Evolutionary conservation across 1,284 basidiomycete genomes (phyloP).

Genomic region (Peniophora sp.): DNA sequence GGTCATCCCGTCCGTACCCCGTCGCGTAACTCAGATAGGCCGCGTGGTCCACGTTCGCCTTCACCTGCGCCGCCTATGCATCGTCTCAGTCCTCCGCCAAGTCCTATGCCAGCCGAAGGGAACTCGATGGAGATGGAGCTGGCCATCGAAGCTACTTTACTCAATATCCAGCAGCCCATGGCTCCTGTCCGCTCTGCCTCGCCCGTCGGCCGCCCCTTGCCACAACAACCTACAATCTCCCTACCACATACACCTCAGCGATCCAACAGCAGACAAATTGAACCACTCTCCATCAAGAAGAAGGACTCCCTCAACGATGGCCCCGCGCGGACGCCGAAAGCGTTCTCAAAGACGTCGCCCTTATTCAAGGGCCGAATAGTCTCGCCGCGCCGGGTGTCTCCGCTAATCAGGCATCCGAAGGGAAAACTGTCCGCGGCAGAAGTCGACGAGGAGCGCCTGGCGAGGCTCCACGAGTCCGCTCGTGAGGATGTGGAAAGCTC

Average conservation of each 20-base stretch:
- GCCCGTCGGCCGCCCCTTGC: no score
- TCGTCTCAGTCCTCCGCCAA: not conserved
- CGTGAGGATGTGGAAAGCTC: conserved; percentile 35
- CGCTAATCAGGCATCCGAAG: conserved; percentile 29
- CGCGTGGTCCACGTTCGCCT: conserved; percentile 62
- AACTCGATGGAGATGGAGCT: conserved; percentile 6
- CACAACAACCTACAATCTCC: no score
- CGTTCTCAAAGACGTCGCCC: conserved; percentile 16
- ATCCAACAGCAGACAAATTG: conserved; percentile 24
- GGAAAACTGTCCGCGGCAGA: conserved; percentile 10
- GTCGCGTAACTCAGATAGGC: conserved; percentile 43
- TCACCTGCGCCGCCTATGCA: conserved; percentile 40
- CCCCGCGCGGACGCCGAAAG: conserved; percentile 33
- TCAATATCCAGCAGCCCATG: no score
- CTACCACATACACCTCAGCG: no score
- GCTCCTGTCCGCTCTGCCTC: no score
- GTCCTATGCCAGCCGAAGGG: not conserved
- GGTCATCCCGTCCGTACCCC: conserved; percentile 15
- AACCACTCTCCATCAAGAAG: conserved; percentile 77
- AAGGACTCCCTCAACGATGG: conserved; percentile 37
- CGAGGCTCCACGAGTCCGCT: not conserved
- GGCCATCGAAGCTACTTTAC: conserved; percentile 9
- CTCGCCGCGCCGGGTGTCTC: conserved; percentile 48
- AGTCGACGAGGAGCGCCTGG: conserved; percentile 4
- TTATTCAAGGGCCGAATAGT: conserved; percentile 26